A percentile compares a stretch with the other conserved stretches of the same genome.
These are phyloP conservation scores for Penicillium sp. DNA, from an alignment of 2,329 filamentous ascomycete species.

Conservation along the genomic window DNA sequence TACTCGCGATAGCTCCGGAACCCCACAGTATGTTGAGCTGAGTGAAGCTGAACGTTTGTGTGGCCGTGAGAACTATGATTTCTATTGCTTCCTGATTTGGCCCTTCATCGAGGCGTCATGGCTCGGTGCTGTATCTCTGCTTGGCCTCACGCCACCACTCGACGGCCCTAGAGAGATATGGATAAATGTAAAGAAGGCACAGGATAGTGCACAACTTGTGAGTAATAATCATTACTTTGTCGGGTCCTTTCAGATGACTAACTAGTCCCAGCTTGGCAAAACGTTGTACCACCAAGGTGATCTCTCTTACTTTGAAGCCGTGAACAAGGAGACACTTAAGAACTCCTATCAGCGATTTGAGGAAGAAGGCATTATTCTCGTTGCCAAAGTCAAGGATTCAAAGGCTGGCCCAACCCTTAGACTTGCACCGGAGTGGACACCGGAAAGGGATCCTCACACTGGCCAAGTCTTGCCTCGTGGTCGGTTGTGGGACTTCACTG, in stretches of 20 bases:
- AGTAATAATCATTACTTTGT: constrained; percentile 28
- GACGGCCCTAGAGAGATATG: constrained; percentile 65
- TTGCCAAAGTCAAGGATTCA: constrained; percentile 65
- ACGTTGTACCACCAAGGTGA: constrained; percentile 97
- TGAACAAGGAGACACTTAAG: constrained; percentile 96
- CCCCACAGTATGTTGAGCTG: constrained; percentile 69
- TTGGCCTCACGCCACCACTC: constrained; percentile 77
- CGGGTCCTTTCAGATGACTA: constrained; percentile 1
- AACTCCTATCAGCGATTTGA: constrained; percentile 88
- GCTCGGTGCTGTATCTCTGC: constrained; percentile 84
- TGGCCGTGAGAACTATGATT: constrained; percentile 93
- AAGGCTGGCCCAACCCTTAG: constrained; percentile 52
- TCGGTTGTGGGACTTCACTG: constrained; percentile 86
- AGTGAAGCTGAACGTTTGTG: constrained; percentile 72
- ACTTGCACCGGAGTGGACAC: constrained; percentile 73
- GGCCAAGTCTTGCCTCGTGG: constrained; percentile 68
- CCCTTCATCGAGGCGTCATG: constrained; percentile 94
- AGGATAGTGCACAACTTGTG: constrained; percentile 79
- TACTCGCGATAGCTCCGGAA: constrained; percentile 55
- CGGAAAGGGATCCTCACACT: constrained; percentile 62
- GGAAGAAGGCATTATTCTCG: constrained; percentile 83
- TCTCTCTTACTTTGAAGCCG: constrained; percentile 93
- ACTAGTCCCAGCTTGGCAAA: constrained; percentile 71
- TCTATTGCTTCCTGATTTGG: constrained; percentile 99
- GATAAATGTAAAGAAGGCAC: constrained; percentile 75